Conservation (phyloP, 2,329 filamentous ascomycete genomes). For the Lachnellula hyalina region DNA sequence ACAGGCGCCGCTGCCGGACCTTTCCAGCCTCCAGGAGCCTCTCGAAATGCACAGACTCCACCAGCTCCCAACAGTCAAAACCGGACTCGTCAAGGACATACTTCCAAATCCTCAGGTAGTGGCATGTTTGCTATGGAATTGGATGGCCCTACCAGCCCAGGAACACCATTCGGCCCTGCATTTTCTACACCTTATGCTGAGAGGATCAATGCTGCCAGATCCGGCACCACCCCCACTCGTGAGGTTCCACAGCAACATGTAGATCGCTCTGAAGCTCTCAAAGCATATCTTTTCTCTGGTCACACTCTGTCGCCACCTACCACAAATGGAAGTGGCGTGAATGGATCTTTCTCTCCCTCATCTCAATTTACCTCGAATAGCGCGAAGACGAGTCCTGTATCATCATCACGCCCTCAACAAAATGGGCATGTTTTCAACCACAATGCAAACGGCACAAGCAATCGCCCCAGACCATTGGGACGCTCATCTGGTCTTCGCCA, state of each 20-base stretch:
- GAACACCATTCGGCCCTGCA: slow-evolving; percentile 54
- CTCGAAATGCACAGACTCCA: slow-evolving; percentile 33
- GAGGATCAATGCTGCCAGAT: slow-evolving; percentile 51
- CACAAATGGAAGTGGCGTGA: neutral
- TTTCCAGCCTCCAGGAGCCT: slow-evolving; percentile 48
- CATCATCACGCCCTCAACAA: slow-evolving; percentile 11
- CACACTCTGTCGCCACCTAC: slow-evolving; percentile 21
- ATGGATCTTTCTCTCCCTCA: slow-evolving; percentile 1
- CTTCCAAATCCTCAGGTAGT: slow-evolving; percentile 42
- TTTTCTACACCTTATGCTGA: slow-evolving; percentile 64
- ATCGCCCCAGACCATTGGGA: slow-evolving; percentile 13
- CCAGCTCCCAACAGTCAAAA: slow-evolving; percentile 27
- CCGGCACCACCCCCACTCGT: slow-evolving; percentile 10
- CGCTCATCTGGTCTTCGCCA: slow-evolving; percentile 31
- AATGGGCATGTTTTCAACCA: slow-evolving; percentile 12
- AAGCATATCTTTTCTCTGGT: slow-evolving; percentile 50
- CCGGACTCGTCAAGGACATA: slow-evolving; percentile 35
- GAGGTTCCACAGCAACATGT: slow-evolving; percentile 9
- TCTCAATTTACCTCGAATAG: slow-evolving; percentile 7
- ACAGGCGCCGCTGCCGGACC: slow-evolving; percentile 36
- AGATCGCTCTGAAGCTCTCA: slow-evolving; percentile 45
- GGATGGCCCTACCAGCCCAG: slow-evolving; percentile 49
- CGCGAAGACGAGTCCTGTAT: slow-evolving; percentile 8
- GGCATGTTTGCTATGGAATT: slow-evolving; percentile 66
- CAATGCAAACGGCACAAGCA: slow-evolving; percentile 13